Base-by-base conservation (phyloP, 805 yeast species). In the Hyphopichia homilentoma region DNA sequence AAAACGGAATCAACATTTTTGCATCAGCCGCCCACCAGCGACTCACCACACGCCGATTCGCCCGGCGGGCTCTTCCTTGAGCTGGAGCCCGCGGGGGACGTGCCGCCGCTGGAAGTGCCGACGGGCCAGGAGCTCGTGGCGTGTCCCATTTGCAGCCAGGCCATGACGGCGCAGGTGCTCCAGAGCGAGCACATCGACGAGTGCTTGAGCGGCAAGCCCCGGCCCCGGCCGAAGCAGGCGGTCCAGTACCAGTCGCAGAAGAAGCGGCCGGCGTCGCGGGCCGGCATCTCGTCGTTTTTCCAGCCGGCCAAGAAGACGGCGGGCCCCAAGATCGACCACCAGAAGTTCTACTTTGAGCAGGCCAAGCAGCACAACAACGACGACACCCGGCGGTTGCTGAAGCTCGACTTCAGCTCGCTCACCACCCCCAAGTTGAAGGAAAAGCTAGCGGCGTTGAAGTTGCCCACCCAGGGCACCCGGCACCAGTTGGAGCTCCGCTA, bases 131-230 rank as follows among this genome's bases (percentile, higher is more conserved):
- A 50, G 16, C 41, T 63, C 35, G 84, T 74, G 0, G 70, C 61
- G 30, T 84, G 95, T 49, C 95, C 95, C 0, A 66, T 84, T 2
- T 84, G 95, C 51, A 51, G 57, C 6, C 60, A 70, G 25, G 54
- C 53, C 17, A 75, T 79, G 76, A 69, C 81, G 1, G 62, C 78
- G 0, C 67, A 59, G 15, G 70, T 67, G 21, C 57, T 84, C 6
- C 84, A 84, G 49, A 49, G 72, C 3, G 49, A 63, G 1, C 93
- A 84, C 50, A 63, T 84, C 7, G 87, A 79, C 47, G 63, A 63
- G 32, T 84, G 94, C 46, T 52, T 82, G 18, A 48, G 47, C 8
- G 66, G 65, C 5, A 52, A 48, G 21, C 36, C 30, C n/a, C 38
- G 45, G 9, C 41, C 38, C 28, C 39, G 35, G 4, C 38, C 35